These are phyloP conservation scores for Delonix regia DNA, from an alignment of 306 rosid genomes.

Conservation along the genomic window DNA sequence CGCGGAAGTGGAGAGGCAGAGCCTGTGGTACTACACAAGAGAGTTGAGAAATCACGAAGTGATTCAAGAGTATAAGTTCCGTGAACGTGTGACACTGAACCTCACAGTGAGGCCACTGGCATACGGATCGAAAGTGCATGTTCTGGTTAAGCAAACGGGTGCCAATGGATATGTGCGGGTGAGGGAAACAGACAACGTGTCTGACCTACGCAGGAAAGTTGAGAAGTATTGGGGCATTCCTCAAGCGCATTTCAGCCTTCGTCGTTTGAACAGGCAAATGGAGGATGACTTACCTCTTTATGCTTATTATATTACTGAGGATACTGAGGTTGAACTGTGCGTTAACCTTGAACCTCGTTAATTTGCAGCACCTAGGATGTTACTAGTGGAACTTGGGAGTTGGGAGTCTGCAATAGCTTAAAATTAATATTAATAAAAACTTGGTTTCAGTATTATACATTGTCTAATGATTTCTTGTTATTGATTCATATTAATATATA, in stretches of 20 bases:
- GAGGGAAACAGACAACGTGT: conserved; percentile 40
- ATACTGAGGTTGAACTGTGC: conserved; percentile 2
- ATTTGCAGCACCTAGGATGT: not conserved
- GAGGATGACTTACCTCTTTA: not conserved
- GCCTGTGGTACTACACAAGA: conserved; percentile 23
- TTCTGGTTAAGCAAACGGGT: not conserved
- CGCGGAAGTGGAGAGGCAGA: conserved; percentile 30
- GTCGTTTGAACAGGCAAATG: not conserved
- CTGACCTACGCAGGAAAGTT: conserved; percentile 27
- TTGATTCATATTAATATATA: not conserved
- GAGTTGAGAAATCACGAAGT: conserved; percentile 1
- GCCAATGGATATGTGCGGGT: conserved; percentile 34
- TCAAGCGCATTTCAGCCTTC: not conserved
- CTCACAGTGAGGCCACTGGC: conserved; percentile 33
- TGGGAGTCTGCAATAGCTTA: not conserved
- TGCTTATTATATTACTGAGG: conserved; percentile 32
- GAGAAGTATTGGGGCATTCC: conserved; percentile 38
- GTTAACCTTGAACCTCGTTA: conserved; percentile 12
- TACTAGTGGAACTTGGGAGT: not conserved
- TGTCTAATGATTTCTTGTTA: not conserved
- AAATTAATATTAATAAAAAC: too few species aligned
- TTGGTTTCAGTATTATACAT: not conserved
- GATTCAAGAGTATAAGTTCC: not conserved
- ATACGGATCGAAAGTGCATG: conserved; percentile 16
- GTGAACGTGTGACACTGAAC: not conserved